These are phyloP conservation scores for Erodium texanum DNA, from an alignment of 441 rosid species.

Conservation along the genomic window DNA sequence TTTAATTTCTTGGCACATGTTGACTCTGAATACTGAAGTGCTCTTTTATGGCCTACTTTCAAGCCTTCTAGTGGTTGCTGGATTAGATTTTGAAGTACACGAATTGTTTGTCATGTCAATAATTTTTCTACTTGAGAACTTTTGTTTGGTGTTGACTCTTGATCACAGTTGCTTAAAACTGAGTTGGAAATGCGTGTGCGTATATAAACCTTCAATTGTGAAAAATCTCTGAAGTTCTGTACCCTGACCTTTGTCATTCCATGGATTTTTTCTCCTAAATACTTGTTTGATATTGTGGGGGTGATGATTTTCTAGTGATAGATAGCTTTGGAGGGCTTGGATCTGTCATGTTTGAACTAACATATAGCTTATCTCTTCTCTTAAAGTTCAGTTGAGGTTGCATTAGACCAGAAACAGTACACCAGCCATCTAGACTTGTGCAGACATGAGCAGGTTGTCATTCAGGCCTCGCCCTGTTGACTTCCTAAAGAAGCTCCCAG, in stretches of 20 bases:
- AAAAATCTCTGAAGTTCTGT: neutral
- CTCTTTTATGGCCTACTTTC: neutral
- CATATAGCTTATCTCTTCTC: neutral
- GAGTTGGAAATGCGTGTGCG: neutral
- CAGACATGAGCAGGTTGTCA: conserved; percentile 10
- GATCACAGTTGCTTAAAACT: neutral
- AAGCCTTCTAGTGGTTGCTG: neutral
- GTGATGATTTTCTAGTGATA: neutral
- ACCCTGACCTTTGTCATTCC: neutral
- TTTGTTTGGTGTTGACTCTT: neutral
- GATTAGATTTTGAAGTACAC: neutral
- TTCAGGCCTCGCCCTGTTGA: conserved; percentile 10
- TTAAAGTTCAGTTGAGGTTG: neutral
- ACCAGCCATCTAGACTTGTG: neutral
- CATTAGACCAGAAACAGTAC: neutral
- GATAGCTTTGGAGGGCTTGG: neutral
- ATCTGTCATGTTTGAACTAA: neutral
- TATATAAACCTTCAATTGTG: neutral
- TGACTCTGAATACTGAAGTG: neutral
- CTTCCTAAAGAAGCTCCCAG: conserved; percentile 6
- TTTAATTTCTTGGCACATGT: neutral
- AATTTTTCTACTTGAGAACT: neutral
- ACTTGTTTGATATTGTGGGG: neutral
- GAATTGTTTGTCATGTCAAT: neutral
- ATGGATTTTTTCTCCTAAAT: neutral